Percentiles rank a stretch among this genome's conserved stretches.
phyloP scores from a whole-genome alignment of 2,329 filamentous ascomycete genomes.

The Colletotrichum incanum region DNA sequence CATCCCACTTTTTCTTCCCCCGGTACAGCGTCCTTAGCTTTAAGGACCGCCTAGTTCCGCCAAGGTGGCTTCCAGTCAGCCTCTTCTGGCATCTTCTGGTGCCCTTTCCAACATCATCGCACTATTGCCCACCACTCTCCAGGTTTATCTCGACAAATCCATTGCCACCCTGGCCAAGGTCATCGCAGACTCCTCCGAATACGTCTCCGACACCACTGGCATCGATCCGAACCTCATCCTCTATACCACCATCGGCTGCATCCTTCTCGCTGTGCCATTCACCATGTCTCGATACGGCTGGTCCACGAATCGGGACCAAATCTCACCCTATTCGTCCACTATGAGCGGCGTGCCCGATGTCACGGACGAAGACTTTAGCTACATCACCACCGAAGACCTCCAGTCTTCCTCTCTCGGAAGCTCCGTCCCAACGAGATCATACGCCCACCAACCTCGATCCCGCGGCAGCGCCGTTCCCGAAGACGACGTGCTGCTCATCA shows the following conservation, averaged over 20 bases:
- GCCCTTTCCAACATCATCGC: conserved; percentile 73
- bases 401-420: conserved; percentile 59
- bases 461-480: conserved; percentile 61
- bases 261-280: conserved; percentile 65
- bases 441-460: conserved; percentile 56
- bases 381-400: conserved; percentile 85
- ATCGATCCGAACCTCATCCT: conserved; percentile 63
- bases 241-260: conserved; percentile 66
- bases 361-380: conserved; percentile 83
- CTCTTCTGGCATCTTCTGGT: conserved; percentile 74
- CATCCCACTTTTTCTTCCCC: conserved; percentile 22
- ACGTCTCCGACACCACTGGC: conserved; percentile 66
- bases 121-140: conserved; percentile 62
- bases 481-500: conserved; percentile 81
- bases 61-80: conserved; percentile 76
- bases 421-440: conserved; percentile 54
- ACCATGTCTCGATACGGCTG: conserved; percentile 72
- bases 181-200: conserved; percentile 65
- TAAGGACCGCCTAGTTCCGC: conserved; percentile 52
- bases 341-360: conserved; percentile 71
- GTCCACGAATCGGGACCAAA: conserved; percentile 60
- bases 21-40: conserved; percentile 44
- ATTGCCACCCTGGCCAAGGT: conserved; percentile 64
- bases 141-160: conserved; percentile 69
- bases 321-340: conserved; percentile 68